Percentiles rank a stretch among this genome's conserved stretches.
phyloP scores from a whole-genome alignment of 1,139 yeast genomes.

The Suhomyces panamericanus region DNA sequence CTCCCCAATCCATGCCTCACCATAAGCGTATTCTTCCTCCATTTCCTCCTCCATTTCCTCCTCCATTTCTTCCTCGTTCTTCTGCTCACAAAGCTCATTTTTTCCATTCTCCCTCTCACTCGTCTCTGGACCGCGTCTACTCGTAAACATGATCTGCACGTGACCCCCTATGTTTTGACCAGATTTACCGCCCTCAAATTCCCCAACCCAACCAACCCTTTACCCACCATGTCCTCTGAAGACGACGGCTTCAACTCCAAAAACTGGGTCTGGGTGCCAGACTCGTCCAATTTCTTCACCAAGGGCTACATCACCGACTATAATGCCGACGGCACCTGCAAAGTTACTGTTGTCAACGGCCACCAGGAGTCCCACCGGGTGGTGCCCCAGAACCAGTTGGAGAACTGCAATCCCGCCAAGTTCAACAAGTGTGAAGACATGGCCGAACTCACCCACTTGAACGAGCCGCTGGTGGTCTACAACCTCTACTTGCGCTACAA shows the following conservation, averaged over 20 bases:
- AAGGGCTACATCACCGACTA: conserved; percentile 69
- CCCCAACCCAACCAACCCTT: not conserved
- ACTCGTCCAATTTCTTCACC: conserved; percentile 59
- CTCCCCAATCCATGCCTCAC: no score
- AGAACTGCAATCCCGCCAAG: conserved; percentile 84
- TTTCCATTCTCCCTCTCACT: no score
- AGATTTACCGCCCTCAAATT: not conserved
- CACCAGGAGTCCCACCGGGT: conserved; percentile 34
- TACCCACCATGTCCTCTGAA: conserved; percentile 26
- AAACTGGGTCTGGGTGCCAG: conserved; percentile 84
- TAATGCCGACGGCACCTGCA: conserved; percentile 48
- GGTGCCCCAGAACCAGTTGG: conserved; percentile 44
- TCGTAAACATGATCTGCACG: conserved; percentile 6
- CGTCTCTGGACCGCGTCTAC: conserved; percentile 1
- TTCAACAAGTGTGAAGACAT: conserved; percentile 91
- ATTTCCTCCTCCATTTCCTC: no score
- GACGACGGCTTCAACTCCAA: conserved; percentile 56
- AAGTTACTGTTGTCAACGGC: conserved; percentile 54
- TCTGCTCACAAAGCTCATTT: no score
- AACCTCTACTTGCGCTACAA: conserved; percentile 76
- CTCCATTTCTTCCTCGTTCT: no score
- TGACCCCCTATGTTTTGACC: conserved; percentile 2
- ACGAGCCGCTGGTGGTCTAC: conserved; percentile 91
- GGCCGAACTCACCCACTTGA: conserved; percentile 92
- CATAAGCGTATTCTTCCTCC: no score